A percentile compares a stretch with the other conserved stretches of the same genome.
These are phyloP conservation scores for Backusella mclennaniae DNA, from an alignment of 192 early-diverging fungal species.

Conservation along the genomic window DNA sequence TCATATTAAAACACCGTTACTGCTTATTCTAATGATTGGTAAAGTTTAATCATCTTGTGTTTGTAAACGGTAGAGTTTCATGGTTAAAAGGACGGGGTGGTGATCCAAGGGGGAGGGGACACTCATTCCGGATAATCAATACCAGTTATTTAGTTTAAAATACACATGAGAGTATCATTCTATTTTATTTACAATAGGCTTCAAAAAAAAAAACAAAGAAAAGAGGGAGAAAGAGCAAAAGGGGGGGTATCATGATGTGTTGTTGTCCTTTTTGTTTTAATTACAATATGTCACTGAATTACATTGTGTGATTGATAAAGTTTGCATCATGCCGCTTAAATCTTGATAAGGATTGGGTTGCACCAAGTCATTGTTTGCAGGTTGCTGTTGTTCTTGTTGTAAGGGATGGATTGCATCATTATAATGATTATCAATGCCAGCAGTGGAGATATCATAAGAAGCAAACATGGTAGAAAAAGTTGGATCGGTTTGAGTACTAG, in stretches of 20 bases:
- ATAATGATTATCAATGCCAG: background rate
- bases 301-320: background rate
- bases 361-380: background rate
- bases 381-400: background rate
- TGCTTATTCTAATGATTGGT: background rate
- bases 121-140: background rate
- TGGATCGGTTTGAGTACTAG: background rate
- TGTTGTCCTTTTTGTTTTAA: background rate
- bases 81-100: background rate
- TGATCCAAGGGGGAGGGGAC: background rate
- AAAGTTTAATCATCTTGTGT: background rate
- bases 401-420: background rate
- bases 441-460: background rate
- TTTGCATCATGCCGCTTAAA: constrained; percentile 8
- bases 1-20: background rate
- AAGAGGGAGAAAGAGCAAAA: background rate
- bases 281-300: background rate
- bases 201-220: background rate
- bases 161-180: background rate
- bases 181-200: background rate
- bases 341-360: background rate
- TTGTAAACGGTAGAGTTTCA: background rate
- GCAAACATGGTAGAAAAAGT: background rate
- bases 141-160: background rate
- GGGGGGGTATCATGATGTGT: background rate